phyloP scores from a whole-genome alignment of 179 eudicot genomes.

The Beta lomatogona region DNA sequence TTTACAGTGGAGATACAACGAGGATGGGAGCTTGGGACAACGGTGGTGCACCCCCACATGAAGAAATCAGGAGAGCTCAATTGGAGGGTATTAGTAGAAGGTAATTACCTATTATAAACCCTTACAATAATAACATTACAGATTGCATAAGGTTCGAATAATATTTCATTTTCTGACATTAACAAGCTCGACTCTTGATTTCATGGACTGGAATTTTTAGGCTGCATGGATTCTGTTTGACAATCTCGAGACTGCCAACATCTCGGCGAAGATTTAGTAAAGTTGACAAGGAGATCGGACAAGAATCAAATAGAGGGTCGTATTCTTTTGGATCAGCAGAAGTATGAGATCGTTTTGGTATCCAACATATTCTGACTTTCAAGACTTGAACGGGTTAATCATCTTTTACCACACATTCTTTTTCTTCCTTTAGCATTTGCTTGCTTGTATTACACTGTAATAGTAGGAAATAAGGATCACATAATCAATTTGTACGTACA shows the following conservation, averaged over 20 bases:
- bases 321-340: constrained; percentile 24
- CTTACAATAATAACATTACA: not conserved
- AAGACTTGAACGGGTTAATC: not conserved
- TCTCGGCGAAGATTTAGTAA: constrained; percentile 36
- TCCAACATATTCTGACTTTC: not conserved
- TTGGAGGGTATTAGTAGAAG: constrained; percentile 43
- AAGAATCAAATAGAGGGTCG: constrained; percentile 24
- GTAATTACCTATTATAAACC: constrained; percentile 4
- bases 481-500: not conserved
- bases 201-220: constrained; percentile 17
- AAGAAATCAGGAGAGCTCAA: constrained; percentile 42
- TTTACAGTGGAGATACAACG: constrained; percentile 26
- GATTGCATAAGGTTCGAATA: not conserved
- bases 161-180: not conserved
- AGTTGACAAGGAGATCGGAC: constrained; percentile 31
- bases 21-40: constrained; percentile 39
- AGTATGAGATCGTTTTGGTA: constrained; percentile 15
- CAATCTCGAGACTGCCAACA: constrained; percentile 42
- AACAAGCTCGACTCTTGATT: constrained; percentile 1
- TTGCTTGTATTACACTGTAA: not conserved
- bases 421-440: not conserved
- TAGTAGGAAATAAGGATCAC: not conserved
- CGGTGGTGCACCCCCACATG: constrained; percentile 39
- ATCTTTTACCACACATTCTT: not conserved
- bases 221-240: constrained; percentile 42